phyloP scores from a whole-genome alignment of 2,329 filamentous ascomycete species.

The Exophiala lecanii-corni region DNA sequence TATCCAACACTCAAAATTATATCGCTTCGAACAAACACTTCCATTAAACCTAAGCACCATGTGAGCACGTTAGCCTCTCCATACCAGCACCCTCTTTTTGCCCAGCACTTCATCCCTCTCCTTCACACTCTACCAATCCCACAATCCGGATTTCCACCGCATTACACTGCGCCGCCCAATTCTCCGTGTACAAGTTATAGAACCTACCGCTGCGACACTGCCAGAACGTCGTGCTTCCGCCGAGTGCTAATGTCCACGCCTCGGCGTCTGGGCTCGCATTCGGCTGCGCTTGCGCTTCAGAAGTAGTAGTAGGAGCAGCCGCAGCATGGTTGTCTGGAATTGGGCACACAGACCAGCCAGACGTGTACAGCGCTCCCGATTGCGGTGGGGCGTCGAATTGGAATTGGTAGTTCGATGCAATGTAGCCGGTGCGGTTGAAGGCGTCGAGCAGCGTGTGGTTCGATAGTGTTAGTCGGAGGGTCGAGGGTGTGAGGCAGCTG shows the following conservation, averaged over 20 bases:
- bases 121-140: conserved; percentile 13
- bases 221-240: conserved; percentile 64
- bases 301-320: conserved; percentile 53
- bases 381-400: conserved; percentile 71
- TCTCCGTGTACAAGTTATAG: conserved; percentile 74
- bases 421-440: conserved; percentile 66
- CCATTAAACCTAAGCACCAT: no score
- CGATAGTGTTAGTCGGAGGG: conserved; percentile 51
- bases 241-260: conserved; percentile 67
- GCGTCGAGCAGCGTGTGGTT: conserved; percentile 63
- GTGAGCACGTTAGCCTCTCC: no score
- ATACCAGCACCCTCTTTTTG: no score
- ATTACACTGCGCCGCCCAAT: conserved; percentile 52
- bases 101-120: no score
- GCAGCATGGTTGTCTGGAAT: conserved; percentile 40
- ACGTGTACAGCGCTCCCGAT: conserved; percentile 65
- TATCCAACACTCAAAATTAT: no score
- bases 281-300: no score
- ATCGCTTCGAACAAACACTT: no score
- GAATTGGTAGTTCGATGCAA: conserved; percentile 75
- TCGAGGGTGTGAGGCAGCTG: conserved; percentile 17
- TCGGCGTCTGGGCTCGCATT: no score
- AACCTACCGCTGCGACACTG: conserved; percentile 70
- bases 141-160: conserved; percentile 16
- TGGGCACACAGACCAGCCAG: conserved; percentile 71